Conservation (phyloP, 768 basidiomycete species). For the Chalciporus piperatus region DNA sequence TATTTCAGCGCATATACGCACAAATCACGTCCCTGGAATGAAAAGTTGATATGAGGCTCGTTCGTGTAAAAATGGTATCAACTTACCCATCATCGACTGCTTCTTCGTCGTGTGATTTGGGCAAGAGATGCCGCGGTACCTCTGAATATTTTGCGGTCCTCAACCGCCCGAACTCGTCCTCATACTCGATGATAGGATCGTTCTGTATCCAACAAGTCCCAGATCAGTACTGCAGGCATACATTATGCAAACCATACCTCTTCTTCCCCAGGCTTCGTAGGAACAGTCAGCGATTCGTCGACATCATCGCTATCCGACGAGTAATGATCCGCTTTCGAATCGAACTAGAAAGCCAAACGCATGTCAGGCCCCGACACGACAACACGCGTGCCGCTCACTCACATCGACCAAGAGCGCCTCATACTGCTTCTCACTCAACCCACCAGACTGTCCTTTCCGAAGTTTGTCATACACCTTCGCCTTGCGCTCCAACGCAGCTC, state of each 20-base stretch:
- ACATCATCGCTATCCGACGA: conserved; percentile 74
- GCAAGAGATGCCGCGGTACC: conserved; percentile 64
- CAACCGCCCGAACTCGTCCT: conserved; percentile 83
- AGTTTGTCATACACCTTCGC: conserved; percentile 79
- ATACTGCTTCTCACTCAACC: conserved; percentile 72
- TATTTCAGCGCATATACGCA: conserved; percentile 25
- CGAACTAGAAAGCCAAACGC: conserved; percentile 48
- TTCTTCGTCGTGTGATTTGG: conserved; percentile 42
- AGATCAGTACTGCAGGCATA: not conserved
- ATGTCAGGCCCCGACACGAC: not conserved
- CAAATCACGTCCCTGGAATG: conserved; percentile 56
- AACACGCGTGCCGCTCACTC: conserved; percentile 27
- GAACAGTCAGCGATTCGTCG: conserved; percentile 72
- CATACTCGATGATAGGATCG: conserved; percentile 81
- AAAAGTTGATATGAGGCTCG: conserved; percentile 6
- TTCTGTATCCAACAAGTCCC: conserved; percentile 37
- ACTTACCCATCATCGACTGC: conserved; percentile 56
- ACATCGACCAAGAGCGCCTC: conserved; percentile 76
- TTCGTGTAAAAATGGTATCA: not conserved
- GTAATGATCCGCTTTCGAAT: conserved; percentile 54
- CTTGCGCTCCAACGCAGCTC: conserved; percentile 71
- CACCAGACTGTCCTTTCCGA: conserved; percentile 72
- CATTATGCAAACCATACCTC: conserved; percentile 31
- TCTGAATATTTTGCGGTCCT: conserved; percentile 70
- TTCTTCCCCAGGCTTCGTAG: conserved; percentile 38